Conservation (phyloP, 2,329 filamentous ascomycete genomes). For the Pochonia chlamydosporia region DNA sequence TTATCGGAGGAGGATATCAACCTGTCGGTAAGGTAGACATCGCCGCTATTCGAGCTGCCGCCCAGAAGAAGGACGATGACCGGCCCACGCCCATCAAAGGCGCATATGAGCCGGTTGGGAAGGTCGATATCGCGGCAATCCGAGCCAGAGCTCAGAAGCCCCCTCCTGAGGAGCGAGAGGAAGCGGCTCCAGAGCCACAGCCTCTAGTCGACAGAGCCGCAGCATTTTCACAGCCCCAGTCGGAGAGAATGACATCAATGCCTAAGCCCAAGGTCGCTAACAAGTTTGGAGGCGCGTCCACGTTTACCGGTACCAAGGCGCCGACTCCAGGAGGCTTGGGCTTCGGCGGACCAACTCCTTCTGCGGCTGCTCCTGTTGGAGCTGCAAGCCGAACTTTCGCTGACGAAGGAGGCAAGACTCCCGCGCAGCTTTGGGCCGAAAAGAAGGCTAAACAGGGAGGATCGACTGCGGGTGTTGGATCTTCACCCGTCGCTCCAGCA, state of each 20-base stretch:
- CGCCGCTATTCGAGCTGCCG: conserved; percentile 76
- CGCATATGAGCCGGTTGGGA: conserved; percentile 89
- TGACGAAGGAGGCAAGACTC: conserved; percentile 90
- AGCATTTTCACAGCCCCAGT: conserved; percentile 59
- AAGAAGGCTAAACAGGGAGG: conserved; percentile 82
- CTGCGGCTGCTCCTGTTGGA: conserved; percentile 58
- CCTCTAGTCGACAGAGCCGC: conserved; percentile 70
- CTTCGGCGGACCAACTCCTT: conserved; percentile 52
- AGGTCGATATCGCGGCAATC: conserved; percentile 95
- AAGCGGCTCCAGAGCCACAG: conserved; percentile 38
- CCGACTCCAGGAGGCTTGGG: conserved; percentile 68
- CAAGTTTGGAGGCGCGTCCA: conserved; percentile 67
- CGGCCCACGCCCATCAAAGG: conserved; percentile 83
- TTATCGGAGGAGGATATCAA: conserved; percentile 84
- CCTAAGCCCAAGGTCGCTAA: conserved; percentile 95
- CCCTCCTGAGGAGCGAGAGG: conserved; percentile 33
- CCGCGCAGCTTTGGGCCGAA: conserved; percentile 94
- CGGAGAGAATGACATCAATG: conserved; percentile 77
- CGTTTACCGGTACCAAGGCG: conserved; percentile 84
- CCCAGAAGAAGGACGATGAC: conserved; percentile 64
- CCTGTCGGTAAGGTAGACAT: conserved; percentile 98
- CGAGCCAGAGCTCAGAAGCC: conserved; percentile 73
- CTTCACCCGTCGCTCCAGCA: conserved; percentile 38
- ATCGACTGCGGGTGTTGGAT: conserved; percentile 33
- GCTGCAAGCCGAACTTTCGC: conserved; percentile 89